phyloP scores from a whole-genome alignment of 1,139 yeast genomes.

The Candida albicans region DNA sequence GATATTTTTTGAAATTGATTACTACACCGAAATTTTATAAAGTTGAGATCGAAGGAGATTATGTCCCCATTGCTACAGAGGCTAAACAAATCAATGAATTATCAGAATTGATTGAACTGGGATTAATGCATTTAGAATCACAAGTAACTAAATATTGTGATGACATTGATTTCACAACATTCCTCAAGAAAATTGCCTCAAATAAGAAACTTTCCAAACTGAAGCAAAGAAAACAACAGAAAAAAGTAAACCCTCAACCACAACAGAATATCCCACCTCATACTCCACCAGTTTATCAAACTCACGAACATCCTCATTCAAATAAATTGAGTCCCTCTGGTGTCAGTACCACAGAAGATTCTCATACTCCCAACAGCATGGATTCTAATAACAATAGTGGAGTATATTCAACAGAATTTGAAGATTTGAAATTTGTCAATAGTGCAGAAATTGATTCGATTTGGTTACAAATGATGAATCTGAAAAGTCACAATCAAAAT shows the following conservation, averaged over 20 bases:
- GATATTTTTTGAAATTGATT: slow-evolving; percentile 27
- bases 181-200: slow-evolving; percentile 7
- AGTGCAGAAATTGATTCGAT: slow-evolving; percentile 39
- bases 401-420: slow-evolving; percentile 14
- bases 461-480: slow-evolving; percentile 37
- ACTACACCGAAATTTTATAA: slow-evolving; percentile 32
- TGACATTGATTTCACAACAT: slow-evolving; percentile 10
- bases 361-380: slow-evolving; percentile 7
- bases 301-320: slow-evolving; percentile 2
- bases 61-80: slow-evolving; percentile 15
- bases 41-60: slow-evolving; percentile 16
- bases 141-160: slow-evolving; percentile 11
- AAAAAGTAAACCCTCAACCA: neutral
- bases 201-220: neutral
- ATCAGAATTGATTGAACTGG: slow-evolving; percentile 6
- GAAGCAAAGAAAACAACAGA: neutral
- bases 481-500: slow-evolving; percentile 9
- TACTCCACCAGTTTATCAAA: neutral
- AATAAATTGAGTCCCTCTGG: slow-evolving; percentile 10
- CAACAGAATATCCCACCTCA: neutral
- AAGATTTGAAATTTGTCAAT: slow-evolving; percentile 25
- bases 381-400: slow-evolving; percentile 10
- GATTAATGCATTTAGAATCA: slow-evolving; percentile 8
- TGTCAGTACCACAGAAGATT: slow-evolving; percentile 15
- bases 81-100: slow-evolving; percentile 27